Conservation (phyloP, 108 stramenopile genomes). For the Mediolabrus comicus region DNA sequence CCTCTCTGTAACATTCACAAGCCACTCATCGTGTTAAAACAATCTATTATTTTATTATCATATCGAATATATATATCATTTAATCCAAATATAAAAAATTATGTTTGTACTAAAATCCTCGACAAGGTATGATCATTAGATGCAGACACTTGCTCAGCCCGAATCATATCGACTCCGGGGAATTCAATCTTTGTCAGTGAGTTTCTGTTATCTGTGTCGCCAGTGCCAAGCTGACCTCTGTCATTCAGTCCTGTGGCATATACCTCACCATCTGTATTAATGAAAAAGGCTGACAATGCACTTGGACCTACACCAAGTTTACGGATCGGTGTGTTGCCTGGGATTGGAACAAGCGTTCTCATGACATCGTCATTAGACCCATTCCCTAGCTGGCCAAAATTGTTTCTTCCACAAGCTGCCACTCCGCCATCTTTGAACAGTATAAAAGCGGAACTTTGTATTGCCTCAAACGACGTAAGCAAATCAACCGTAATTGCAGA, state of each 20-base stretch:
- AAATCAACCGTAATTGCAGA: neutral
- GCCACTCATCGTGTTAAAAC: too few relatives aligned
- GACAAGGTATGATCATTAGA: slow-evolving; percentile 37
- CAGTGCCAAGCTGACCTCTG: slow-evolving; percentile 37
- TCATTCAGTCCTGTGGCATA: slow-evolving; percentile 40
- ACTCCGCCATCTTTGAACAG: slow-evolving; percentile 50
- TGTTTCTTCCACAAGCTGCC: slow-evolving; percentile 58
- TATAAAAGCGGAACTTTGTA: slow-evolving; percentile 26
- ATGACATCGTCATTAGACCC: slow-evolving; percentile 34
- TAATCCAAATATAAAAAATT: neutral
- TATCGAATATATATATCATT: neutral
- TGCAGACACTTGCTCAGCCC: slow-evolving; percentile 17
- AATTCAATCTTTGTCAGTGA: slow-evolving; percentile 22
- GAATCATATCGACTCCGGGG: neutral
- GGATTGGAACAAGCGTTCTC: slow-evolving; percentile 20
- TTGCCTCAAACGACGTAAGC: slow-evolving; percentile 36
- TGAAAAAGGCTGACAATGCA: slow-evolving; percentile 35
- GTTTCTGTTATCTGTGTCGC: slow-evolving; percentile 32
- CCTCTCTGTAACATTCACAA: too few relatives aligned
- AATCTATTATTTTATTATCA: too few relatives aligned
- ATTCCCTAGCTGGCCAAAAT: slow-evolving; percentile 46
- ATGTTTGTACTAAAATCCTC: neutral
- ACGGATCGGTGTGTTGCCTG: slow-evolving; percentile 8
- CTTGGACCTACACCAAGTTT: slow-evolving; percentile 33
- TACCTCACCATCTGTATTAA: slow-evolving; percentile 10